Conservation (phyloP, 441 rosid genomes). For the Mallotus japonicus region DNA sequence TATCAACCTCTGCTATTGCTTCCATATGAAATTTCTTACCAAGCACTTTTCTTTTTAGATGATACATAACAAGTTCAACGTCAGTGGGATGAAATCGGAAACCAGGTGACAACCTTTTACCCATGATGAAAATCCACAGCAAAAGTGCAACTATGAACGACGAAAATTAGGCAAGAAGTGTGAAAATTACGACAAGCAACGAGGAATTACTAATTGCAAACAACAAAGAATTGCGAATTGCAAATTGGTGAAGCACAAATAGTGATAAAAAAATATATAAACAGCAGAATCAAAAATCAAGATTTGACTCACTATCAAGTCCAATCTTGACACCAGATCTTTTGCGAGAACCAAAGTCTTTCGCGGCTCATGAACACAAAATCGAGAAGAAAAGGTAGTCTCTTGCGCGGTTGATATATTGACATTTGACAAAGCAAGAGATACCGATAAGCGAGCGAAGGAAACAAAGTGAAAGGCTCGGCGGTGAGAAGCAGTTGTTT, state of each 20-base stretch:
- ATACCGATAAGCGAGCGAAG: neutral
- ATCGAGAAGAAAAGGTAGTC: slow-evolving; percentile 1
- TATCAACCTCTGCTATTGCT: slow-evolving; percentile 58
- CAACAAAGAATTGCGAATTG: too few relatives aligned
- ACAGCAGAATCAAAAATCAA: neutral
- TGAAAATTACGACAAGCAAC: too few relatives aligned
- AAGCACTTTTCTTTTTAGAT: slow-evolving; percentile 60
- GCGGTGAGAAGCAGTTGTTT: too few relatives aligned
- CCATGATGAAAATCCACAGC: slow-evolving; percentile 26
- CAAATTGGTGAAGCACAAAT: neutral
- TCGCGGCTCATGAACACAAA: slow-evolving; percentile 67
- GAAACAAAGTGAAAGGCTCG: neutral
- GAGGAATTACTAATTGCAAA: too few relatives aligned
- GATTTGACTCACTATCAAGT: slow-evolving; percentile 40
- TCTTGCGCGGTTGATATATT: neutral
- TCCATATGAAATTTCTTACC: slow-evolving; percentile 42
- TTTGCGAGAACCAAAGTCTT: slow-evolving; percentile 64
- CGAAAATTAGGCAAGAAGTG: too few relatives aligned
- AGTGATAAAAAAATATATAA: neutral
- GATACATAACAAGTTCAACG: slow-evolving; percentile 58
- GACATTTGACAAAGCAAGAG: neutral
- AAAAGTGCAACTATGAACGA: too few relatives aligned
- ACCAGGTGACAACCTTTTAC: slow-evolving; percentile 53
- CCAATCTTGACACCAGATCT: slow-evolving; percentile 62
- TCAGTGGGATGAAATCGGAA: slow-evolving; percentile 83